Percentiles rank a stretch among this genome's conserved stretches.
phyloP scores from a whole-genome alignment of 2,329 filamentous ascomycete species.

The Ascocoryne sarcoides region DNA sequence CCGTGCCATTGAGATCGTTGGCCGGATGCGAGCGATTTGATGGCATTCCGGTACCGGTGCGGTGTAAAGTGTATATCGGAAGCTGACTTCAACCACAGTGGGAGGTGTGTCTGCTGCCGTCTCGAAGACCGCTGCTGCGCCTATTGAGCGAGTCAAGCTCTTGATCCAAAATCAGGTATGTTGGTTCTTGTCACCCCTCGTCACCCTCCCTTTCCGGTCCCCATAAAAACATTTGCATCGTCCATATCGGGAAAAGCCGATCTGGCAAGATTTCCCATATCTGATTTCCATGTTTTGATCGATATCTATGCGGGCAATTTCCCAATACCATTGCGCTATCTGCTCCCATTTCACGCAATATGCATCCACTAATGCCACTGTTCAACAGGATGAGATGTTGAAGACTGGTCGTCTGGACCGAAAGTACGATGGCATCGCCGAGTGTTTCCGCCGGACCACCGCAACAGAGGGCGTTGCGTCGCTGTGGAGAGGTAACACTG shows the following conservation, averaged over 20 bases:
- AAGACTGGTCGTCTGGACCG: constrained; percentile 96
- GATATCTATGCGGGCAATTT: neutral
- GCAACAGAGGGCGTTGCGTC: constrained; percentile 88
- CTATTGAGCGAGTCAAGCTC: constrained; percentile 99
- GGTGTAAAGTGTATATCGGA: constrained; percentile 4
- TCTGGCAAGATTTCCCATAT: neutral
- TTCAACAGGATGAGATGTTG: constrained; percentile 92
- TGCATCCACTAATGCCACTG: constrained; percentile 10
- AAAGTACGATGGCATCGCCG: constrained; percentile 87
- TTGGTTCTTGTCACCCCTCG: constrained; percentile 25
- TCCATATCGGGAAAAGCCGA: constrained; percentile 15
- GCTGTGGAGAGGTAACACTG: constrained; percentile 99
- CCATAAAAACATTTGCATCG: constrained; percentile 3
- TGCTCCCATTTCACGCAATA: no score
- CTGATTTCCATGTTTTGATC: neutral
- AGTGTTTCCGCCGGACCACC: constrained; percentile 92
- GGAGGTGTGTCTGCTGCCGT: constrained; percentile 99
- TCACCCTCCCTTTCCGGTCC: neutral
- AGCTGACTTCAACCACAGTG: constrained; percentile 52
- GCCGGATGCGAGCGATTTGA: constrained; percentile 6
- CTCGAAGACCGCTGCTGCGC: constrained; percentile 99
- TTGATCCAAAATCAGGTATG: constrained; percentile 99
- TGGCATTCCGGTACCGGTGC: constrained; percentile 5
- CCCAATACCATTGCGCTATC: no score
- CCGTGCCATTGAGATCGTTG: constrained; percentile 9